phyloP scores from a whole-genome alignment of 2,329 filamentous ascomycete genomes.

The Arthrobotrys musiformis region DNA sequence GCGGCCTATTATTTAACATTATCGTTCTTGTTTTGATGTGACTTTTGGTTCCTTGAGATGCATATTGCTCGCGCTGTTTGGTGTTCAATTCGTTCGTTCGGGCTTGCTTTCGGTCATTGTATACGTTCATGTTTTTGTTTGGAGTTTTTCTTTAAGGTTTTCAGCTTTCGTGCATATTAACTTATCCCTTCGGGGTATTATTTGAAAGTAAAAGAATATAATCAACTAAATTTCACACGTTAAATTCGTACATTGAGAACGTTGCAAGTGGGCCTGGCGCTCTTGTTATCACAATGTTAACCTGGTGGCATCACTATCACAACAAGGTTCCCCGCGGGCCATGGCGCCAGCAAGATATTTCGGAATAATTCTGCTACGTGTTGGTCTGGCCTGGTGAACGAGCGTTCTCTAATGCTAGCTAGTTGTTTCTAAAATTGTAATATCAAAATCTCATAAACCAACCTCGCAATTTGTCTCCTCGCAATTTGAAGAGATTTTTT shows the following conservation, averaged over 20 bases:
- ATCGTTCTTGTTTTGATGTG: slow-evolving; percentile 1
- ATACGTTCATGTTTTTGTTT: slow-evolving; percentile 13
- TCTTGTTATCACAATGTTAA: neutral
- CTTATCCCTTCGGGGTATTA: slow-evolving; percentile 5
- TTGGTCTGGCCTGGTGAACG: neutral
- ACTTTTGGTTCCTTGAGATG: slow-evolving; percentile 12
- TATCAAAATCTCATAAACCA: neutral
- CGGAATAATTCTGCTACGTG: slow-evolving; percentile 6
- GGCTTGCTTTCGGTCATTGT: slow-evolving; percentile 33
- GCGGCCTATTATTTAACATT: slow-evolving; percentile 6
- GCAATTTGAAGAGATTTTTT: neutral
- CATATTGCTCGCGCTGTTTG: slow-evolving; percentile 15
- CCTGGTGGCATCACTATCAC: slow-evolving; percentile 1
- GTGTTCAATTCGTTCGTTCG: slow-evolving; percentile 30
- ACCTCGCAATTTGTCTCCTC: neutral
- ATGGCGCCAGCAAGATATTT: neutral
- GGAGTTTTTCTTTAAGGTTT: slow-evolving; percentile 19
- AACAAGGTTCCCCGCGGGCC: slow-evolving; percentile 5
- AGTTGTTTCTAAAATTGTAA: neutral
- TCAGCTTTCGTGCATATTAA: neutral
- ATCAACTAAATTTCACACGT: neutral
- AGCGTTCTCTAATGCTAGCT: neutral
- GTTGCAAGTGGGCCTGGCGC: neutral
- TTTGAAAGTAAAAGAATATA: slow-evolving; percentile 18
- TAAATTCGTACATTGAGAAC: neutral